phyloP scores from a whole-genome alignment of 306 rosid species.

The Hippophae rhamnoides region DNA sequence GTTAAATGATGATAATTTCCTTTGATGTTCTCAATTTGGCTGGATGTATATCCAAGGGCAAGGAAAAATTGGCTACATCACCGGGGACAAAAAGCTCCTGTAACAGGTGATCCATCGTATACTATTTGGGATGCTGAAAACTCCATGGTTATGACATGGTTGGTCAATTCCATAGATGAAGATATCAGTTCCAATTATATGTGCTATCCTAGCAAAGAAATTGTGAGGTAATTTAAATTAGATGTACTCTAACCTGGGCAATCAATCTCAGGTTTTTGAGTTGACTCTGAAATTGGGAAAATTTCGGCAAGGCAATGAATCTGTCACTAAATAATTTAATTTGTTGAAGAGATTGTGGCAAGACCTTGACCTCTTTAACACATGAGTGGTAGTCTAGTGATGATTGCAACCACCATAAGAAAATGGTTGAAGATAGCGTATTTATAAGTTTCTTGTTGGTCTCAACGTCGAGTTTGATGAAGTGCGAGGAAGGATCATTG shows the following conservation, averaged over 20 bases:
- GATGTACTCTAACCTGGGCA: background rate
- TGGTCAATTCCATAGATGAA: background rate
- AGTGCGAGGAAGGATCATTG: background rate
- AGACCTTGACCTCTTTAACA: background rate
- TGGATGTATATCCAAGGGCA: background rate
- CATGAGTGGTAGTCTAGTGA: no score
- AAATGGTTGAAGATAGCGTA: background rate
- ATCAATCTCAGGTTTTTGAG: background rate
- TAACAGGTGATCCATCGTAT: background rate
- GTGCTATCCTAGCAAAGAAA: background rate
- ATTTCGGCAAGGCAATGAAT: background rate
- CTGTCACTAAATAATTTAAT: background rate
- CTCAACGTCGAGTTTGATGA: slow-evolving; percentile 1
- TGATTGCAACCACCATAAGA: background rate
- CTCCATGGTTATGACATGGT: background rate
- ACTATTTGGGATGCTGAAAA: background rate
- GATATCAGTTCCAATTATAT: background rate
- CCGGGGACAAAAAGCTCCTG: background rate
- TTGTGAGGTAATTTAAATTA: background rate
- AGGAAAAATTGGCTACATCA: background rate
- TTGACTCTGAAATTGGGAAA: background rate
- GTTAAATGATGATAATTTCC: background rate
- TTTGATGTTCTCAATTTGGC: background rate
- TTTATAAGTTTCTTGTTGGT: background rate
- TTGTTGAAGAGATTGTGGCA: background rate